Evolutionary conservation across 129 eudicot species (phyloP).

Genomic region (Silybum marianum): DNA sequence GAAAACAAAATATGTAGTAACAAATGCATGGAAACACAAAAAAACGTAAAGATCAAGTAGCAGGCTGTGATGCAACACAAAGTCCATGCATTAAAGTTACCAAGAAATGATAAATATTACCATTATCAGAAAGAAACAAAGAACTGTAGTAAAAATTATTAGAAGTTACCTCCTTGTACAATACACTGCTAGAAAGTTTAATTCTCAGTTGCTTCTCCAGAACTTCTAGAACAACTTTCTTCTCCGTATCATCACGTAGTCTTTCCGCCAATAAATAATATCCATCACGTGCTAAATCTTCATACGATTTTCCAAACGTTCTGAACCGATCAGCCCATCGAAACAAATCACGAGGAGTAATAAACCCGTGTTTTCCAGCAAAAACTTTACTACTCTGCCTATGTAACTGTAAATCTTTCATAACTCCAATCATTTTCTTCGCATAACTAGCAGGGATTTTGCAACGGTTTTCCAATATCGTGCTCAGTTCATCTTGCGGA

Average conservation of each 20-base stretch:
- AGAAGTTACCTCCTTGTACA: constrained; percentile 65
- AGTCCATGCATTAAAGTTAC: background rate
- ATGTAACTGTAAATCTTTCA: constrained; percentile 84
- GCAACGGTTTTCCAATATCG: constrained; percentile 72
- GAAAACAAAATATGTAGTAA: no score
- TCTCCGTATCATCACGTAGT: constrained; percentile 78
- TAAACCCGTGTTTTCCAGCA: constrained; percentile 95
- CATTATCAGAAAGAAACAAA: background rate
- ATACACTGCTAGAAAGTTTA: constrained; percentile 47
- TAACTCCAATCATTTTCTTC: constrained; percentile 76
- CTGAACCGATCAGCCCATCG: constrained; percentile 90
- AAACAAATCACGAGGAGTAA: constrained; percentile 97
- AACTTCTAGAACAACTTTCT: constrained; percentile 71
- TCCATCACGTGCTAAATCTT: constrained; percentile 85
- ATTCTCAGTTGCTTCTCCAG: constrained; percentile 62
- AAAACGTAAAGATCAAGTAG: no score
- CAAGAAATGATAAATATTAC: background rate
- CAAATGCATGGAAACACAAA: no score
- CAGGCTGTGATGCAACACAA: no score
- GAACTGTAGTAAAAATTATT: background rate
- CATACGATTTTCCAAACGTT: constrained; percentile 56
- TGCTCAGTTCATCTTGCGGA: constrained; percentile 73
- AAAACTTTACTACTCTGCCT: constrained; percentile 92
- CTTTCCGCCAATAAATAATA: constrained; percentile 92
- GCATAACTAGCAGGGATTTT: constrained; percentile 70